phyloP scores from a whole-genome alignment of 805 yeast species.

The Saturnispora hagleri region DNA sequence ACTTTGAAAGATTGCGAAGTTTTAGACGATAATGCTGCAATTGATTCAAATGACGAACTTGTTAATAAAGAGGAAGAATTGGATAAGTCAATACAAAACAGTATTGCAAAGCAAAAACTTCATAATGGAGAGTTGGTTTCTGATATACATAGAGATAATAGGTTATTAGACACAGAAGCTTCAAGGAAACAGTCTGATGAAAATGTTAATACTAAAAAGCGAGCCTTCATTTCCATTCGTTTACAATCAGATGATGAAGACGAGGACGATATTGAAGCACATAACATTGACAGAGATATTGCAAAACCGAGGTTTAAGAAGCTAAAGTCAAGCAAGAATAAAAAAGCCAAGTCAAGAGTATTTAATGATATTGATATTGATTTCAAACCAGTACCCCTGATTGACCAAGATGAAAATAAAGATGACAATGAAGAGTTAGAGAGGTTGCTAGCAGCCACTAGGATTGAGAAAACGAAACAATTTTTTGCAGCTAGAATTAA shows the following conservation, averaged over 20 bases:
- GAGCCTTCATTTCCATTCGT: conserved; percentile 14
- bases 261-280: conserved; percentile 5
- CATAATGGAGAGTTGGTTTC: conserved; percentile 25
- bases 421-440: conserved; percentile 17
- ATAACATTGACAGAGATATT: conserved; percentile 8
- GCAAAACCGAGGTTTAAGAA: conserved; percentile 16
- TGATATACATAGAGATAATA: conserved; percentile 18
- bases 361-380: conserved; percentile 13
- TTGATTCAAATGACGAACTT: conserved; percentile 30
- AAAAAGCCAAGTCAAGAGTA: conserved; percentile 9
- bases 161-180: conserved; percentile 16
- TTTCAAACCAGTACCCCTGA: conserved; percentile 22
- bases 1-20: conserved; percentile 43
- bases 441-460: conserved; percentile 22
- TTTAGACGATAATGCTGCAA: conserved; percentile 8
- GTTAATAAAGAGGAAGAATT: conserved; percentile 29
- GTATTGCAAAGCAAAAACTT: conserved; percentile 12
- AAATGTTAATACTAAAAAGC: conserved; percentile 5
- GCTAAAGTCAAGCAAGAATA: conserved; percentile 12
- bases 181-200: background rate
- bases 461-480: conserved; percentile 13
- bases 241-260: conserved; percentile 11
- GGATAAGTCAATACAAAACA: conserved; percentile 17
- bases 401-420: conserved; percentile 21
- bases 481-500: background rate